Percentiles rank a stretch among this genome's conserved stretches.
These are phyloP conservation scores for Streptanthus diversifolius DNA, from an alignment of 345 rosid species.

Conservation along the genomic window DNA sequence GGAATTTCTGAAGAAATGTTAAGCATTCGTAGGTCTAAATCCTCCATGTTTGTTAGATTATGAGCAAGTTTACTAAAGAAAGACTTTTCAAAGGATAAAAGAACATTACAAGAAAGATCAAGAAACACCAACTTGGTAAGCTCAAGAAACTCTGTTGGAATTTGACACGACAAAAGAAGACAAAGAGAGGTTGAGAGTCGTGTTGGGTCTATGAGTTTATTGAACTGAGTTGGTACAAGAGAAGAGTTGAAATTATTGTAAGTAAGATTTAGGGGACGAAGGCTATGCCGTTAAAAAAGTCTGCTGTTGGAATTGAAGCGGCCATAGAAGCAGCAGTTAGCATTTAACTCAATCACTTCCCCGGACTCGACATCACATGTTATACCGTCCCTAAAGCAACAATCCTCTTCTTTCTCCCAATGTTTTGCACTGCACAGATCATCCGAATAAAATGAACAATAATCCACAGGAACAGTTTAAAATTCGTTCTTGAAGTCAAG, in stretches of 20 bases:
- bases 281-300: not conserved
- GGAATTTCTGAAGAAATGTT: slow-evolving; percentile 12
- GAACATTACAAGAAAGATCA: not conserved
- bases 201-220: not conserved
- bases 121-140: not conserved
- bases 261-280: not conserved
- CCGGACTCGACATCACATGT: not conserved
- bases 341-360: not conserved
- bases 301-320: not conserved
- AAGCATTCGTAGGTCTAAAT: not conserved
- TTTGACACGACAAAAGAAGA: not conserved
- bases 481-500: not conserved
- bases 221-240: not conserved
- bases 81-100: not conserved
- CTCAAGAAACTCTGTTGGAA: not conserved
- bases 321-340: not conserved
- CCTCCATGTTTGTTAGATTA: not conserved
- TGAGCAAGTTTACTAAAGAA: not conserved
- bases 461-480: no score
- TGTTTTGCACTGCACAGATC: not conserved
- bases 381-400: not conserved
- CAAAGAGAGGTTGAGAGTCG: not conserved
- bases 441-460: no score
- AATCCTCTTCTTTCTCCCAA: not conserved
- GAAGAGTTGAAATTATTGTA: not conserved